Percentiles rank a stretch among this genome's conserved stretches.
phyloP scores from a whole-genome alignment of 2,329 filamentous ascomycete species.

The Claviceps maximensis region DNA sequence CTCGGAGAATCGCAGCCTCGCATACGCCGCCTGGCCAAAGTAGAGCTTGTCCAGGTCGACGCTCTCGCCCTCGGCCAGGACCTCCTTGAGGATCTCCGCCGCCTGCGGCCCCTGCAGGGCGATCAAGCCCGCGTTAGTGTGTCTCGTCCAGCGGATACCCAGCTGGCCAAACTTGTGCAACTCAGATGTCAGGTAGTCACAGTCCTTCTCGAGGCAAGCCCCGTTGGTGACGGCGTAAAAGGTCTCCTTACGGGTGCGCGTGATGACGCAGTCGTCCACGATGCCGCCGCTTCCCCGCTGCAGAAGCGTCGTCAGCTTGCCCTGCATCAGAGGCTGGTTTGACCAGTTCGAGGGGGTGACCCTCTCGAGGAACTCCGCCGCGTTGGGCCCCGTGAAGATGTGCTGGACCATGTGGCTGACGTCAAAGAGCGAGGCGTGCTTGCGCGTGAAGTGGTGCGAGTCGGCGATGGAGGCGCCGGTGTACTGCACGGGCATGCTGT shows the following conservation, averaged over 20 bases:
- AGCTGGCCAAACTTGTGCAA: slow-evolving; percentile 43
- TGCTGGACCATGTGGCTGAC: slow-evolving; percentile 96
- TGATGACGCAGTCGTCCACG: slow-evolving; percentile 87
- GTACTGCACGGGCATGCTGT: slow-evolving; percentile 88
- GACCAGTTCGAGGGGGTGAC: slow-evolving; percentile 67
- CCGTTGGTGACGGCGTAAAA: slow-evolving; percentile 97
- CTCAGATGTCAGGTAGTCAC: slow-evolving; percentile 59
- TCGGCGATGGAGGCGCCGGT: slow-evolving; percentile 60
- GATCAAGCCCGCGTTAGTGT: slow-evolving; percentile 64
- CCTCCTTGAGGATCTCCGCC: slow-evolving; percentile 51
- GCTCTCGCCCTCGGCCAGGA: slow-evolving; percentile 38
- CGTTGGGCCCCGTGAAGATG: slow-evolving; percentile 67
- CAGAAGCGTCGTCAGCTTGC: slow-evolving; percentile 74
- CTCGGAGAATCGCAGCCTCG: slow-evolving; percentile 49
- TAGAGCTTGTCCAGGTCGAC: slow-evolving; percentile 53
- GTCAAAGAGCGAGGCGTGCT: slow-evolving; percentile 84
- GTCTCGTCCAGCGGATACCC: slow-evolving; percentile 53
- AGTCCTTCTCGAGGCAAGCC: slow-evolving; percentile 79
- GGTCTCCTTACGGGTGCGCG: slow-evolving; percentile 54
- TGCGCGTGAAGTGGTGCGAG: slow-evolving; percentile 81
- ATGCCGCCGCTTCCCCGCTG: slow-evolving; percentile 76
- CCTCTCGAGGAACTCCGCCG: slow-evolving; percentile 66
- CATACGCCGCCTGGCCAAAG: slow-evolving; percentile 64
- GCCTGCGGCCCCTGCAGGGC: slow-evolving; percentile 81
- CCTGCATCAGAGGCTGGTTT: slow-evolving; percentile 51